Evolutionary conservation across 148 eudicot genomes (phyloP).

Genomic region (Polygonum aviculare): DNA sequence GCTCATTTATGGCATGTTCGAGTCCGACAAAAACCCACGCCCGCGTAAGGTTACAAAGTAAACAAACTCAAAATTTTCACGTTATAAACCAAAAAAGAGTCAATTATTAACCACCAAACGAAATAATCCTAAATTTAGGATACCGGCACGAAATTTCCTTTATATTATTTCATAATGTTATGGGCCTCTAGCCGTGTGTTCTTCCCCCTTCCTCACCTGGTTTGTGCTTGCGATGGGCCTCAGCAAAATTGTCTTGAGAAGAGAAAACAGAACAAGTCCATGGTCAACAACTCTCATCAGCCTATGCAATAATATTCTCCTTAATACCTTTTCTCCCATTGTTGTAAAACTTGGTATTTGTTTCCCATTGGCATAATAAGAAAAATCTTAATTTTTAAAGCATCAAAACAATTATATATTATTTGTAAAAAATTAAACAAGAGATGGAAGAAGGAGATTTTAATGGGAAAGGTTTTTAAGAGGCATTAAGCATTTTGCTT

Average conservation of each 20-base stretch:
- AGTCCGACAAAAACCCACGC: too few species aligned
- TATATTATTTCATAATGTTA: background rate
- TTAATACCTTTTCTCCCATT: background rate
- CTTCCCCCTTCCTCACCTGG: background rate
- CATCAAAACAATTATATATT: background rate
- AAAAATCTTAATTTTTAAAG: background rate
- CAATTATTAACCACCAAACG: too few species aligned
- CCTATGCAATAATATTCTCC: background rate
- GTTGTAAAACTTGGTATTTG: background rate
- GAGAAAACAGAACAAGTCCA: background rate
- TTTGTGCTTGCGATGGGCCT: background rate
- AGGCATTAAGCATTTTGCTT: slow-evolving; percentile 9
- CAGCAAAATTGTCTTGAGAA: background rate
- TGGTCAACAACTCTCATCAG: background rate
- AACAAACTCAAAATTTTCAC: too few species aligned
- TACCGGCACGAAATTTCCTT: too few species aligned
- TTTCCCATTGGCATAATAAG: background rate
- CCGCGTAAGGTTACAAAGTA: too few species aligned
- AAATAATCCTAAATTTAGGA: too few species aligned
- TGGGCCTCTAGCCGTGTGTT: background rate
- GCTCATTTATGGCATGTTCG: too few species aligned
- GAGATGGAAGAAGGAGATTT: background rate
- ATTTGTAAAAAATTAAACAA: background rate
- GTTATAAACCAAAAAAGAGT: too few species aligned
- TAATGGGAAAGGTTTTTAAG: background rate